These are phyloP conservation scores for Geranium incanum DNA, from an alignment of 441 rosid genomes.

Conservation along the genomic window DNA sequence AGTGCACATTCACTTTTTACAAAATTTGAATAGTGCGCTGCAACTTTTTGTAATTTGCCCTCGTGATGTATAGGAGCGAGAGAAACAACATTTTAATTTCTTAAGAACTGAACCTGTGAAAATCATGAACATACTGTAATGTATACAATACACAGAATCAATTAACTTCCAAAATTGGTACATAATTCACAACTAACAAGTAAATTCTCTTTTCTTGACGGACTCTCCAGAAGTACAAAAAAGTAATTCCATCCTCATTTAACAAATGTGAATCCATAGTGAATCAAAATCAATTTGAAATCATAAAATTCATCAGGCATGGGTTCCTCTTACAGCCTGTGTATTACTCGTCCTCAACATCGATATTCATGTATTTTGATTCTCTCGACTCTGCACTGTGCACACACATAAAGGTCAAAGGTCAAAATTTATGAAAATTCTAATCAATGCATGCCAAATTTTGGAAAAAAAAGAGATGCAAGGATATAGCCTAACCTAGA, in stretches of 20 bases:
- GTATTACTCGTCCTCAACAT: too few relatives aligned
- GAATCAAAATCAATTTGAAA: background rate
- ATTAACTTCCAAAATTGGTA: background rate
- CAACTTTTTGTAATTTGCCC: too few relatives aligned
- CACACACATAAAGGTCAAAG: background rate
- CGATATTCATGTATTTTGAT: background rate
- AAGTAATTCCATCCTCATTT: background rate
- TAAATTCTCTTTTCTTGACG: background rate
- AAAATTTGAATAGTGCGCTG: too few relatives aligned
- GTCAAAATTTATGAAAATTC: background rate
- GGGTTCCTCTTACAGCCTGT: background rate
- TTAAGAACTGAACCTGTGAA: too few relatives aligned
- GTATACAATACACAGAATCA: too few relatives aligned
- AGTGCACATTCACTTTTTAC: too few relatives aligned
- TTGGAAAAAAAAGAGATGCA: background rate
- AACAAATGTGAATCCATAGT: background rate
- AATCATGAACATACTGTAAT: too few relatives aligned
- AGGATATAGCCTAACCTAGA: constrained; percentile 28
- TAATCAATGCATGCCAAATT: background rate
- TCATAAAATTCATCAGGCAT: background rate
- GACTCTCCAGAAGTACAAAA: background rate
- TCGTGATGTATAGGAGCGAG: too few relatives aligned
- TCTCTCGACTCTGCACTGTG: background rate
- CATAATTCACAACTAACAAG: background rate
- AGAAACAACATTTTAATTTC: too few relatives aligned